Percentiles rank a stretch among this genome's conserved stretches.
Conservation (phyloP, 2,329 filamentous ascomycete genomes). For the Penicillium sclerotiorum region DNA sequence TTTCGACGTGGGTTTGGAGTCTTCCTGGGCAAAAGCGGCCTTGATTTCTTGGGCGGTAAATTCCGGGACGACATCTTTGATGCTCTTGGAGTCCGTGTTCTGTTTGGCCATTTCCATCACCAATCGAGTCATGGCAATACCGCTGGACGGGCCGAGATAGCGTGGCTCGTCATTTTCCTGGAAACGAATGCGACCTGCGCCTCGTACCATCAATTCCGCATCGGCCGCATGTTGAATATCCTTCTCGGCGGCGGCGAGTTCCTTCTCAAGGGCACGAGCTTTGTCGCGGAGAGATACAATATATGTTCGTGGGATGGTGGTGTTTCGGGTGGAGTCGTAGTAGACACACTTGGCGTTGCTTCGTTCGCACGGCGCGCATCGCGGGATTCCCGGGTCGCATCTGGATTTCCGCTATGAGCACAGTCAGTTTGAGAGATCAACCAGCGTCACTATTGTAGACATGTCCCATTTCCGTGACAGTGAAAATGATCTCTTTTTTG, state of each 20-base stretch:
- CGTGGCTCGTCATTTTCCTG: slow-evolving; percentile 85
- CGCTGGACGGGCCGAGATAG: slow-evolving; percentile 90
- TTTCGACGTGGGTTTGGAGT: slow-evolving; percentile 69
- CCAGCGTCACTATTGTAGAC: too few species aligned
- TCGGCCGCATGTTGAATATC: slow-evolving; percentile 72
- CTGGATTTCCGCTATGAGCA: slow-evolving; percentile 79
- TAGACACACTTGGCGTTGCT: slow-evolving; percentile 93
- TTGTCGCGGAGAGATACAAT: slow-evolving; percentile 89
- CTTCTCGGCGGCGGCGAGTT: slow-evolving; percentile 76
- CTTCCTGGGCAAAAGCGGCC: slow-evolving; percentile 69
- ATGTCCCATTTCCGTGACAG: too few species aligned
- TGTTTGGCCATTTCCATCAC: slow-evolving; percentile 97
- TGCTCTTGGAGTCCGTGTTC: slow-evolving; percentile 86
- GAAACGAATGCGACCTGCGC: slow-evolving; percentile 81
- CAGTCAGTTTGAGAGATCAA: not conserved
- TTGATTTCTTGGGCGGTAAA: slow-evolving; percentile 66
- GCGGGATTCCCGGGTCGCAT: slow-evolving; percentile 90
- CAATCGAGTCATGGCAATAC: slow-evolving; percentile 89
- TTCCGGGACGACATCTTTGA: slow-evolving; percentile 89
- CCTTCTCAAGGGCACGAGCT: slow-evolving; percentile 77
- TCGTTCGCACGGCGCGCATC: slow-evolving; percentile 89
- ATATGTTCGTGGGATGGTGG: slow-evolving; percentile 85
- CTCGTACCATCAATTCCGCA: slow-evolving; percentile 82
- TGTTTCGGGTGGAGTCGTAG: slow-evolving; percentile 84
- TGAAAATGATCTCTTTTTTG: too few species aligned